Base-by-base conservation (phyloP, 179 eudicot species). In the Sideroxylon spinosum region DNA sequence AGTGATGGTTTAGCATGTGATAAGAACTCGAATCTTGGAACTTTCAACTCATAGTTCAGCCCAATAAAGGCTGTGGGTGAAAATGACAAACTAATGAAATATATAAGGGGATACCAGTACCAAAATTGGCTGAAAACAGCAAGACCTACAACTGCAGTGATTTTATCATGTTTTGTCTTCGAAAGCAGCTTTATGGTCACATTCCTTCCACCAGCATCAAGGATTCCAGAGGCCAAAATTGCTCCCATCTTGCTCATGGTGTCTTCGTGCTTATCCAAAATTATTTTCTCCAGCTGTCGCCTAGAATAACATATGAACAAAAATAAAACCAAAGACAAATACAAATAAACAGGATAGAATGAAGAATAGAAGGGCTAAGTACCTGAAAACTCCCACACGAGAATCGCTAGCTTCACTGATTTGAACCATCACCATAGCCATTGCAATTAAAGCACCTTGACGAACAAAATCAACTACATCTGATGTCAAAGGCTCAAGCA, bases 231-330 rank as follows among this genome's bases (percentile, higher is more conserved):
- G 60, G 98, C 98, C 78, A 95, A 84, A 83, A 95, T 95, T 46
- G 98, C 98, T 72, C 98, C 98, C 98, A 95, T 95, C 86, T 95
- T 95, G 89, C 98, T 93, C 98, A 95, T 93, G 53, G 98, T 95
- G 76, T 95, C 98, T 86, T 95, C 98, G 83, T 95, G 98, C 88
- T 95, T 95, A 82, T 95, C 98, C 73, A 89, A 91, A 78, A 95
- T 91, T 72, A 95, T 95, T 80, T 95, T 95, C 82, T 95, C 98
- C 87, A 95, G 76, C 80, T 95, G 98, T 12, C 97, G 91, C 89
- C 98, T 95, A 68, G 25, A 76, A 76, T 60, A 49, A 71, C 70
- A 52, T 28, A 76, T 3, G 49, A 75, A 1, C 7, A 71, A 29
- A 29, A 69, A 20, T 26, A 44, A 70, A 52, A 10, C 68, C 28